phyloP scores from a whole-genome alignment of 2,329 filamentous ascomycete species.

The Exophiala xenobiotica region DNA sequence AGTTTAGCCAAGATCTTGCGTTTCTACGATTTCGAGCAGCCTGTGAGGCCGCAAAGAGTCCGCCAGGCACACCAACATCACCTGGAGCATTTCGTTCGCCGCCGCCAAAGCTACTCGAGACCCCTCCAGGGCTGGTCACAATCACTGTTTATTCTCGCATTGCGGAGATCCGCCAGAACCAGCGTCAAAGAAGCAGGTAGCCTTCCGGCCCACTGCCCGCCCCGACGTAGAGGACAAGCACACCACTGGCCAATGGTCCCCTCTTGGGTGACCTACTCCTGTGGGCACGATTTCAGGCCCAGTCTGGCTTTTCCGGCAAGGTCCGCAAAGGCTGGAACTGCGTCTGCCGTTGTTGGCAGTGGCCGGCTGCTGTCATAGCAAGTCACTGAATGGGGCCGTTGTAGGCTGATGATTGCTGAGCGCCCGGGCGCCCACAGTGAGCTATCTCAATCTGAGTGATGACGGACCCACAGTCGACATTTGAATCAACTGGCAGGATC shows the following conservation, averaged over 20 bases:
- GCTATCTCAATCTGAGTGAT: constrained; percentile 24
- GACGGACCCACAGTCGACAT: constrained; percentile 25
- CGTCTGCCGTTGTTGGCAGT: not conserved
- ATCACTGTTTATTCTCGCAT: constrained; percentile 4
- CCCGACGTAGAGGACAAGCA: constrained; percentile 10
- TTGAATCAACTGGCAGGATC: constrained; percentile 21
- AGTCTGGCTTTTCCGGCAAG: not conserved
- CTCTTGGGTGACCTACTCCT: constrained; percentile 12
- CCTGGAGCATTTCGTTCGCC: constrained; percentile 3
- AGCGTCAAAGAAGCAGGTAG: not conserved
- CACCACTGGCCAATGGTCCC: constrained; percentile 16
- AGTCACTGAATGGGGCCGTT: not conserved
- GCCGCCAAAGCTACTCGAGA: constrained; percentile 15
- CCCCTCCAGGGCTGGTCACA: constrained; percentile 5
- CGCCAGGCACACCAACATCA: constrained; percentile 8
- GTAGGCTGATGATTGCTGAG: constrained; percentile 5
- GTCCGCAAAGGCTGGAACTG: not conserved
- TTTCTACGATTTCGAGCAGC: constrained; percentile 10
- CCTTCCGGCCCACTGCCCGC: constrained; percentile 12
- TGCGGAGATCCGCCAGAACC: constrained; percentile 10
- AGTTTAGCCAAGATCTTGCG: constrained; percentile 20
- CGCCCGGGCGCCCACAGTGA: constrained; percentile 7
- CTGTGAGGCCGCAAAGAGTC: constrained; percentile 13
- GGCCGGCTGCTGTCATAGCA: not conserved
- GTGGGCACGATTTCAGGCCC: constrained; percentile 2